Conservation (phyloP, 331 rosid genomes). For the Malus hybrid region DNA sequence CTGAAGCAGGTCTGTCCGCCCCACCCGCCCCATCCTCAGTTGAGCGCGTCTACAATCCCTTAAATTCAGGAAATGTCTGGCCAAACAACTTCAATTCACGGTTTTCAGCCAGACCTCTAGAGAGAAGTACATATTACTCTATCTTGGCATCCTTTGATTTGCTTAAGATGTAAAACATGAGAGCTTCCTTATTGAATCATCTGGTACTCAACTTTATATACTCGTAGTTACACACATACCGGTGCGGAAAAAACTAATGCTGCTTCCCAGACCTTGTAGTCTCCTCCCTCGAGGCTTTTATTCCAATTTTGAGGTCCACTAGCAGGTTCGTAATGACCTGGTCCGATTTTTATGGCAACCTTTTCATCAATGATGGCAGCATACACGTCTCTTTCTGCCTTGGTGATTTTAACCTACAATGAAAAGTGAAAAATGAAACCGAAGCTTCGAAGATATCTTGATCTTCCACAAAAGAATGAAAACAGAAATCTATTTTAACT, state of each 20-base stretch:
- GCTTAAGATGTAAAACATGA: slow-evolving; percentile 4
- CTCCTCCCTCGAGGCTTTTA: slow-evolving; percentile 51
- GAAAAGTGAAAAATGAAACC: neutral
- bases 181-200: slow-evolving; percentile 5
- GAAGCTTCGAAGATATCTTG: neutral
- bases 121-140: slow-evolving; percentile 1
- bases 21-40: neutral
- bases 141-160: neutral
- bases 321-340: slow-evolving; percentile 80
- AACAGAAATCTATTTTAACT: neutral
- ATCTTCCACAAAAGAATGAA: neutral
- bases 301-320: slow-evolving; percentile 56
- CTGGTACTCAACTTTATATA: slow-evolving; percentile 5
- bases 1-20: neutral
- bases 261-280: slow-evolving; percentile 84
- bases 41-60: neutral
- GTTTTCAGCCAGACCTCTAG: neutral
- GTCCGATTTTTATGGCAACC: slow-evolving; percentile 86
- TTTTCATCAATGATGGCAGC: slow-evolving; percentile 68
- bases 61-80: slow-evolving; percentile 3
- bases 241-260: slow-evolving; percentile 3
- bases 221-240: neutral
- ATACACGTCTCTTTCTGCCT: slow-evolving; percentile 86
- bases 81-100: slow-evolving; percentile 4
- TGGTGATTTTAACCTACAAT: slow-evolving; percentile 52